Base-by-base conservation (phyloP, 148 eudicot species). In the Pouteria glomerata region DNA sequence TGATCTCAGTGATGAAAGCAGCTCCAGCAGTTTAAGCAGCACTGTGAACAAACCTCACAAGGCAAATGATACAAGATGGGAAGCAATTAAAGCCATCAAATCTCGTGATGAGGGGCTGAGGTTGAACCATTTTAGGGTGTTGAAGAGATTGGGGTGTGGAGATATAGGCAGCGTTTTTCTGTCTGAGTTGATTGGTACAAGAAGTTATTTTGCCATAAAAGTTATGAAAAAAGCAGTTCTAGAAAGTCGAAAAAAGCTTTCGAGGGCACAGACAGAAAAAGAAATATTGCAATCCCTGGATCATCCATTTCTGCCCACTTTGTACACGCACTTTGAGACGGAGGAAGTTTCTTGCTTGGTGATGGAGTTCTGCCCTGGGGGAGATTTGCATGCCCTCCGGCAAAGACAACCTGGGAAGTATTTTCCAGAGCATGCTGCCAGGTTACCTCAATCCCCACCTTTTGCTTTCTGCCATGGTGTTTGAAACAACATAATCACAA, bases 361-460 rank as follows among this genome's bases (percentile, higher is more conserved):
- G 75, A 94, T 94, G 98, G 98, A 94, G 83, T 88, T 83, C 50
- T 94, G 98, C 59, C 91, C 97, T 27, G 98, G 98, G 3, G 98
- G 98, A 53, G 98, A 94, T 87, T 84, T 94, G 80, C 97, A 94
- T 76, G 88, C 89, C 0, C 83, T 94, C 29, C 70, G 96, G 82
- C 98, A 87, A 82, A 83, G 83, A 80, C 97, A 86, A 57, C 91
- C 88, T 18, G 88, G 87, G 70, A 94, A 85, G 80, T 89, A 68
- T 75, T 94, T 94, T 76, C 78, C 97, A 1, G 98, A 94, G 86
- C 89, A 89, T 68, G 97, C 97, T 76, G 90, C 97, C 74, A 94
- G 98, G 98, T 94, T 65, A 42, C 56, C 11, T 39, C 34, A 4
- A 13, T 31, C 29, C 52, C 19, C 0, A 71, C 35, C 18, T 3